Evolutionary conservation across 169 alveolate genomes (phyloP), one percentile per base, ranked within the genome.

Genomic region (Cryptosporidium sp.): DNA sequence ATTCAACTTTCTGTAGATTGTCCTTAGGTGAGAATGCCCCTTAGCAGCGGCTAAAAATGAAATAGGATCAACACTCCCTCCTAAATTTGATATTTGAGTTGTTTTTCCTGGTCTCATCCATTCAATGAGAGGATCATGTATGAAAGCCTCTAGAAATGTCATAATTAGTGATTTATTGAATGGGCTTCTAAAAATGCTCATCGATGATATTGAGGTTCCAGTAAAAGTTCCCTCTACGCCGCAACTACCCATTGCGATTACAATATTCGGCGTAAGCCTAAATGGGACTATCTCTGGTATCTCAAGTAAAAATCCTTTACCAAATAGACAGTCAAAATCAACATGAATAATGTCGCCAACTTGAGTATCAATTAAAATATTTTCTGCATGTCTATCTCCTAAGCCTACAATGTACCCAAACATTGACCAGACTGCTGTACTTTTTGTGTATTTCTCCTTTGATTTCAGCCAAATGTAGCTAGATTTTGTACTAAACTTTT

Each of bases 351-450:
- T 94, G 69, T 96, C 96, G 5, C 98, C 98, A 35, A 97, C 93
- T 26, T 93, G 73, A 70, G 96, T 92, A 92, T 97, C 97, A 68
- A 98, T 94, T 96, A 98, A 95, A 56, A 97, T 93, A 91, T 98
- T 98, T 42, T 97, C 98, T 35, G 99, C 98, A 94, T 98, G 99
- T 61, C 99, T 91, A 93, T 98, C 99, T 0, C 99, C 99, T 44
- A 97, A 94, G 0, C 99, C 99, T 44, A 97, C 94, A 52, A 98
- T 95, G 91, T 96, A 98, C 2, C 99, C 99, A 44, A 97, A 97
- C 94, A 97, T 97, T 29, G 98, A 95, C 99, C 99, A 97, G 0
- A 96, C 96, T 1, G 99, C 99, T 52, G 95, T 86, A 42, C 98
- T 94, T 39, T 97, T 86, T 5, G 98, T 95, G 86, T 93, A 97